Base-by-base conservation (phyloP, 192 early-diverging fungal species). In the Coemansia sp. region DNA sequence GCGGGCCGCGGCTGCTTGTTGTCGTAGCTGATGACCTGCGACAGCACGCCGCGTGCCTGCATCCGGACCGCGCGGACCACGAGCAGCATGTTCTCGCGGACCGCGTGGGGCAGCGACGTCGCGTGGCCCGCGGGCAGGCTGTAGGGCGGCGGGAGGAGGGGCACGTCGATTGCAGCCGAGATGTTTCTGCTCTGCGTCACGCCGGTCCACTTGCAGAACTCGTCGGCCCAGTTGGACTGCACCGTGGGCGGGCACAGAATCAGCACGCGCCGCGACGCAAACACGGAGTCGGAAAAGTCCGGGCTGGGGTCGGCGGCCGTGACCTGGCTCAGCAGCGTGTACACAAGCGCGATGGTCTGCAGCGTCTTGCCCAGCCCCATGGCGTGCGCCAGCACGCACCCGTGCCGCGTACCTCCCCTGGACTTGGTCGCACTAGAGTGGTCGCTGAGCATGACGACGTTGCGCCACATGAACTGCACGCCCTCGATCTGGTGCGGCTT, bases 331-430 rank as follows among this genome's bases (percentile, higher is more conserved):
- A 86, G 61, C 29, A 93, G 52, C 1, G 86, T 89, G 45, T 81
- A 85, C 4, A 93, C 25, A 36, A 92, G 84, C 0, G 82, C 58
- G 53, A 95, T 83, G 8, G 82, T 77, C 58, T 92, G 89, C 11
- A 92, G 66, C 0, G 91, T 93, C 65, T 92, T 91, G 46, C 89
- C 91, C 18, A 95, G 70, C 0, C 92, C 91, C 91, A 93, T 93
- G 8, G 82, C 78, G 65, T 93, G 92, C 0, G 89, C 88, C 30
- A 95, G 65, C 10, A 93, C 80, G 53, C 90, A 91, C 3, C 92
- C 91, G 19, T 65, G 60, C 50, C 80, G 67, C 39, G 26, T 47
- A 9, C 36, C 35, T 13, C n/a, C 6, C 3, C 35, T 21, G 10
- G 8, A 11, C 9, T 18, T 33, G 0, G 35, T 11, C 3, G 7